These are phyloP conservation scores for Curvularia sp. DNA, from an alignment of 2,329 filamentous ascomycete genomes.

Conservation along the genomic window DNA sequence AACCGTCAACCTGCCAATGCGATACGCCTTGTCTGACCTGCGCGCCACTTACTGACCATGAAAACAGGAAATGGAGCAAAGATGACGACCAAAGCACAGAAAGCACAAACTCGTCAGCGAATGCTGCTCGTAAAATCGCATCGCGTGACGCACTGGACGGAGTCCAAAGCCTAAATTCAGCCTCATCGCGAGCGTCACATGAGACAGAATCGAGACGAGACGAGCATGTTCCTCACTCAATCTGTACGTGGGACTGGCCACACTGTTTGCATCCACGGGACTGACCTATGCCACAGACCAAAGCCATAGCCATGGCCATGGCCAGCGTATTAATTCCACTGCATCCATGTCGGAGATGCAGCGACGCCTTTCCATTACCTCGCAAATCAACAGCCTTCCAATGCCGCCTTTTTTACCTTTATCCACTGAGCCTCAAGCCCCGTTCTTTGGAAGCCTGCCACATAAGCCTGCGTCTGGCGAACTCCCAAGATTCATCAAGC, in stretches of 20 bases:
- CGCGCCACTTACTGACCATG: slow-evolving; percentile 31
- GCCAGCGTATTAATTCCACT: slow-evolving; percentile 49
- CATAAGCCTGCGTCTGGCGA: slow-evolving; percentile 55
- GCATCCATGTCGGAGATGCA: slow-evolving; percentile 54
- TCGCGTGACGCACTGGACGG: slow-evolving; percentile 50
- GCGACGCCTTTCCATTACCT: slow-evolving; percentile 54
- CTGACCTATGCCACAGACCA: slow-evolving; percentile 54
- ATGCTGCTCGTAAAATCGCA: slow-evolving; percentile 48
- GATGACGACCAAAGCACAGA: slow-evolving; percentile 49
- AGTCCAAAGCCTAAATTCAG: slow-evolving; percentile 39
- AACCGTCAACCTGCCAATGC: slow-evolving; percentile 16
- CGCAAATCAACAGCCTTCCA: slow-evolving; percentile 44
- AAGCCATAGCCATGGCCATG: slow-evolving; percentile 58
- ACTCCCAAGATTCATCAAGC: slow-evolving; percentile 76
- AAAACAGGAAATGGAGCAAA: slow-evolving; percentile 53
- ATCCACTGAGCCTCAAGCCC: slow-evolving; percentile 34
- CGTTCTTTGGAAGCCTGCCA: slow-evolving; percentile 58
- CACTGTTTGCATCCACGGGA: slow-evolving; percentile 19
- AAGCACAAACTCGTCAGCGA: slow-evolving; percentile 27
- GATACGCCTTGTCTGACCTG: slow-evolving; percentile 6
- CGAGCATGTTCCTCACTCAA: slow-evolving; percentile 68
- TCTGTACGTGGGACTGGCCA: slow-evolving; percentile 60
- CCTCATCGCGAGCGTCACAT: slow-evolving; percentile 51
- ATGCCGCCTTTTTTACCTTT: slow-evolving; percentile 50
- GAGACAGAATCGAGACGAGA: slow-evolving; percentile 58